Evolutionary conservation across 305 asterid genomes (phyloP).

Genomic region (Fraxinus platypoda): DNA sequence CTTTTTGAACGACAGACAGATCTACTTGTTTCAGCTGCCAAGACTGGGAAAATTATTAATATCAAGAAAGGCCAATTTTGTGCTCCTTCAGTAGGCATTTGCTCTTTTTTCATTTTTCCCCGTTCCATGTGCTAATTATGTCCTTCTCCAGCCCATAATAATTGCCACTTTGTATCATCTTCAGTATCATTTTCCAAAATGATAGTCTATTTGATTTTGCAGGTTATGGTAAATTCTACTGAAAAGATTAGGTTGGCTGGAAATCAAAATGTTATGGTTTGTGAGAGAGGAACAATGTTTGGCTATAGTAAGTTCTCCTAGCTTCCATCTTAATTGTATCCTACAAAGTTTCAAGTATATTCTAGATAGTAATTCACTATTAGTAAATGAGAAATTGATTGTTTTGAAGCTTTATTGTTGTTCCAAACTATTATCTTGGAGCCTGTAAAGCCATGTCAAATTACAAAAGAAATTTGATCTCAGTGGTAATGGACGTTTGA

Average conservation of each 20-base stretch:
- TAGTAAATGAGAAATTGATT: neutral
- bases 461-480: neutral
- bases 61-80: constrained; percentile 97
- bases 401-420: neutral
- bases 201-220: constrained; percentile 24
- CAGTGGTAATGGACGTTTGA: neutral
- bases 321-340: neutral
- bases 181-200: constrained; percentile 12
- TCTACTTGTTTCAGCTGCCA: constrained; percentile 95
- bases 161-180: neutral
- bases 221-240: constrained; percentile 94
- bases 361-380: neutral
- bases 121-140: neutral
- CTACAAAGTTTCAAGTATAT: neutral
- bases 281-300: constrained; percentile 99
- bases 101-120: neutral
- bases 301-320: constrained; percentile 71
- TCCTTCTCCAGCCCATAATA: neutral
- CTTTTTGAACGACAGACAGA: constrained; percentile 67
- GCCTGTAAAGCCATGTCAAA: neutral
- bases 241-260: constrained; percentile 95
- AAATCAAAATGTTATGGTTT: constrained; percentile 94
- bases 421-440: neutral
- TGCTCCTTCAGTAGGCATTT: constrained; percentile 70
- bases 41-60: constrained; percentile 85